Percentiles rank a stretch among this genome's conserved stretches.
These are phyloP conservation scores for Ascomycota sp. DNA, from an alignment of 2,329 filamentous ascomycete genomes.

Conservation along the genomic window DNA sequence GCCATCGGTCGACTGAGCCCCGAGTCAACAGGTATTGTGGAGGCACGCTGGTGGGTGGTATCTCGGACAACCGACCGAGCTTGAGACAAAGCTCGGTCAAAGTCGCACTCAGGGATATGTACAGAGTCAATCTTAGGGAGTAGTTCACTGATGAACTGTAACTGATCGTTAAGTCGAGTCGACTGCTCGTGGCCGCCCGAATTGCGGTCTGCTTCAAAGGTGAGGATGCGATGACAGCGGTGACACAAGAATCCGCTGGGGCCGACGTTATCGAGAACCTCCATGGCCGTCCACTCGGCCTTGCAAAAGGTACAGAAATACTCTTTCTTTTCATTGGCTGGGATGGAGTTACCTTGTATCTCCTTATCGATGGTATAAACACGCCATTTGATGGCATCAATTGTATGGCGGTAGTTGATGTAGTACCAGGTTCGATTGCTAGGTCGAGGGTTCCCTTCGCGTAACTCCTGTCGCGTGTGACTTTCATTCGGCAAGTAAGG, in stretches of 20 bases:
- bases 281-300: constrained; percentile 73
- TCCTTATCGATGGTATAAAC: constrained; percentile 75
- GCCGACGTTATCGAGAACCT: constrained; percentile 62
- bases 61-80: constrained; percentile 46
- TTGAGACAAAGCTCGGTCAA: constrained; percentile 45
- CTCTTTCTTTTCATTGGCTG: constrained; percentile 75
- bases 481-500: constrained; percentile 35
- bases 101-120: constrained; percentile 53
- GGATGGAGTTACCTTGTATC: constrained; percentile 66
- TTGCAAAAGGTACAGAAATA: constrained; percentile 69
- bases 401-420: constrained; percentile 82
- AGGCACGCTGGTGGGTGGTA: constrained; percentile 43
- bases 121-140: constrained; percentile 59
- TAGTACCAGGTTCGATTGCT: constrained; percentile 89
- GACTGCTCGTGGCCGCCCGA: constrained; percentile 54
- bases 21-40: constrained; percentile 35
- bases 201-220: constrained; percentile 44
- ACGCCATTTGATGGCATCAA: constrained; percentile 92
- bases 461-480: constrained; percentile 45
- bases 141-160: constrained; percentile 58
- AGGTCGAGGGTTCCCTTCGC: constrained; percentile 62
- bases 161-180: constrained; percentile 56
- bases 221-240: constrained; percentile 46
- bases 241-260: constrained; percentile 63
- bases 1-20: constrained; percentile 38